These are phyloP conservation scores for Rhododendron williamsianum DNA, from an alignment of 148 eudicot species.

Conservation along the genomic window DNA sequence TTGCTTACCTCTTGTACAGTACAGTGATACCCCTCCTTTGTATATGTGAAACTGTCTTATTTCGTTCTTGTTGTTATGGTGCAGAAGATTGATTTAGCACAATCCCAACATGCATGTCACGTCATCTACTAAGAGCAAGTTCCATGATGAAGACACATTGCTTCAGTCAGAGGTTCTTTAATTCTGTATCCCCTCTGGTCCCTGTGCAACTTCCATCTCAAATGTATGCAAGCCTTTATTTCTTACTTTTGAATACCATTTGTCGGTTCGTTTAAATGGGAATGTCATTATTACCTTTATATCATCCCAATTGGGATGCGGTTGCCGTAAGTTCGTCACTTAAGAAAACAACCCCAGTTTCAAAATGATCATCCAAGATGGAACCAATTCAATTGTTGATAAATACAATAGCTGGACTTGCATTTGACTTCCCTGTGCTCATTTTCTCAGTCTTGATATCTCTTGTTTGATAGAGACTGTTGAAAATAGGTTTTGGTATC, in stretches of 20 bases:
- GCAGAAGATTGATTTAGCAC: background rate
- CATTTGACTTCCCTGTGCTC: background rate
- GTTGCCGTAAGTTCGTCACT: background rate
- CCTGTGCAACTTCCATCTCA: constrained; percentile 56
- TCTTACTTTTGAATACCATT: background rate
- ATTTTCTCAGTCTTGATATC: background rate
- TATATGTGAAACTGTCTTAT: background rate
- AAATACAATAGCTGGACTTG: background rate
- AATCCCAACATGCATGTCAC: constrained; percentile 6
- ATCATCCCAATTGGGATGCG: background rate
- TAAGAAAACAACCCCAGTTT: background rate
- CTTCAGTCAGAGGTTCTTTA: constrained; percentile 34
- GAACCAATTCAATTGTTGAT: background rate
- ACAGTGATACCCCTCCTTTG: background rate
- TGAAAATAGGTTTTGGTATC: background rate
- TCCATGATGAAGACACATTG: constrained; percentile 42
- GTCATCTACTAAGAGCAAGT: constrained; percentile 9
- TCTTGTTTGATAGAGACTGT: background rate
- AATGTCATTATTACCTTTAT: background rate
- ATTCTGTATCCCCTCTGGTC: constrained; percentile 31
- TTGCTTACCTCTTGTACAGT: background rate
- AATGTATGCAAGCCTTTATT: constrained; percentile 30
- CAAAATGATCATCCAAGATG: background rate
- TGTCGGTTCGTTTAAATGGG: background rate
- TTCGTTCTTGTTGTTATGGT: background rate